Conservation (phyloP, 768 basidiomycete species). For the Russula olivacea region DNA sequence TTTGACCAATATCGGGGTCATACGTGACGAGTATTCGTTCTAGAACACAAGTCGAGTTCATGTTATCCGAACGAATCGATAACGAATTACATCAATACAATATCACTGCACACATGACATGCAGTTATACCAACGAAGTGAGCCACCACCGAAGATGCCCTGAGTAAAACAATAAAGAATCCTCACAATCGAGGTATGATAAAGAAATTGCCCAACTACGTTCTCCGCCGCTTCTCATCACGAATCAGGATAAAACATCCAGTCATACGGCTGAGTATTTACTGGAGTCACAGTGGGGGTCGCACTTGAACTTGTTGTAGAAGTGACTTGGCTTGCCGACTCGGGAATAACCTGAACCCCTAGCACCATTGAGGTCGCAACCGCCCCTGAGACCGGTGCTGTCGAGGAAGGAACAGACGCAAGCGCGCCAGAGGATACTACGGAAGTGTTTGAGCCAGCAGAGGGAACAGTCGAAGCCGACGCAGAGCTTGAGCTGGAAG, state of each 20-base stretch:
- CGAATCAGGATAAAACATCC: slow-evolving; percentile 23
- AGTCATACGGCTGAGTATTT: slow-evolving; percentile 24
- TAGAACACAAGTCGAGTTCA: not conserved
- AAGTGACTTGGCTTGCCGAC: not conserved
- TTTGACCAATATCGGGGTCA: too few relatives aligned
- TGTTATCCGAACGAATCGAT: not conserved
- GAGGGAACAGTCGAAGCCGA: not conserved
- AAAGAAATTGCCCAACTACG: not conserved
- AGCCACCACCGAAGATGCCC: not conserved
- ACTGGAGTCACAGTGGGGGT: slow-evolving; percentile 21
- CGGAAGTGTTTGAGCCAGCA: not conserved
- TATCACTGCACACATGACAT: slow-evolving; percentile 19
- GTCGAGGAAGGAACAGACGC: slow-evolving; percentile 2
- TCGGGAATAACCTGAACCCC: slow-evolving; percentile 18
- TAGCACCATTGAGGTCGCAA: slow-evolving; percentile 3
- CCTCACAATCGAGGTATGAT: slow-evolving; percentile 12
- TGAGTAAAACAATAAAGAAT: not conserved
- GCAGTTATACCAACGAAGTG: not conserved
- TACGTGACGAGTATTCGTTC: not conserved
- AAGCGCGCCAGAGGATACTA: not conserved
- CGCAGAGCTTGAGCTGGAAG: slow-evolving; percentile 3
- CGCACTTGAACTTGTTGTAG: not conserved
- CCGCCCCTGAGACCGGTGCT: not conserved
- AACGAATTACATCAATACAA: not conserved
- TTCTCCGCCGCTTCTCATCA: not conserved